Evolutionary conservation across 257 asterid genomes (phyloP).

Genomic region (Salvia miltiorrhiza): DNA sequence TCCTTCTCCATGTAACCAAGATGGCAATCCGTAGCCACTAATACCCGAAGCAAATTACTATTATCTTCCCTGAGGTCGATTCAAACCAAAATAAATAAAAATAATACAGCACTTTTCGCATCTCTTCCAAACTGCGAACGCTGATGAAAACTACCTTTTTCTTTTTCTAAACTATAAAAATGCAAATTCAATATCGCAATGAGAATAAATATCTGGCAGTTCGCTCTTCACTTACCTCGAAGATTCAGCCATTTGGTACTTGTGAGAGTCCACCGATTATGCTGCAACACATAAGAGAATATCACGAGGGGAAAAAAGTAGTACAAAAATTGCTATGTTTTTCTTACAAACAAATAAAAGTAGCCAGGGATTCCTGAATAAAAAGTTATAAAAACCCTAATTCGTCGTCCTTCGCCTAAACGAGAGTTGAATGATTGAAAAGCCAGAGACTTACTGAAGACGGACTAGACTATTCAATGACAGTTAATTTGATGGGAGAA

Average conservation of each 20-base stretch:
- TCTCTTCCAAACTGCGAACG: background rate
- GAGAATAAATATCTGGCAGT: background rate
- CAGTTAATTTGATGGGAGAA: background rate
- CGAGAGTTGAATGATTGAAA: conserved; percentile 2
- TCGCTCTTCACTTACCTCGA: conserved; percentile 32
- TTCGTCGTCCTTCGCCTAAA: conserved; percentile 4
- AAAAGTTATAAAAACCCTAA: conserved; percentile 32
- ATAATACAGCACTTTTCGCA: background rate
- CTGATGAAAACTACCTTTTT: background rate
- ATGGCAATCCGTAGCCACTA: conserved; percentile 97
- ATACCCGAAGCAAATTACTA: conserved; percentile 57
- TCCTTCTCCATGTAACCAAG: conserved; percentile 99
- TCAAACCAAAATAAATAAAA: background rate
- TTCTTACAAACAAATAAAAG: background rate
- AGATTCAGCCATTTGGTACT: conserved; percentile 39
- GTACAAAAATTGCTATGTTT: background rate
- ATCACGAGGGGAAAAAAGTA: background rate
- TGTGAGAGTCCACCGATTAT: conserved; percentile 12
- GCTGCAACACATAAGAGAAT: conserved; percentile 9
- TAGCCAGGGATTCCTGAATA: conserved; percentile 9
- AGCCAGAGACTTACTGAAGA: background rate
- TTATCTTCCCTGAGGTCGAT: conserved; percentile 49
- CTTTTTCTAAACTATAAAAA: background rate
- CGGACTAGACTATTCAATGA: background rate
- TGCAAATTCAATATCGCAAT: background rate